Evolutionary conservation across 257 asterid species (phyloP).

Genomic region (Solanum habrochaites): DNA sequence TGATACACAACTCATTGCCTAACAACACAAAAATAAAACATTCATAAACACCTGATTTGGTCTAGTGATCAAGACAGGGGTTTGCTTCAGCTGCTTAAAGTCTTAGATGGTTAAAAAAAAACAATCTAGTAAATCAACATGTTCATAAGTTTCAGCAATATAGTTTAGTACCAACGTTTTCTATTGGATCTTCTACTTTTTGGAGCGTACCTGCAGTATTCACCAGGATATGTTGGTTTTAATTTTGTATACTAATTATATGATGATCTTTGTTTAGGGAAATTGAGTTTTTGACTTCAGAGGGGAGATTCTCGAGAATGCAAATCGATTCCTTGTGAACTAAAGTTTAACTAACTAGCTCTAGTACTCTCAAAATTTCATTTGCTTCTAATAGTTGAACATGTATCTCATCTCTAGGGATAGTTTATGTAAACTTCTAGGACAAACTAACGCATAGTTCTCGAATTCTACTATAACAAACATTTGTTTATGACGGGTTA

Average conservation of each 20-base stretch:
- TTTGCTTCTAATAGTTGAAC: neutral
- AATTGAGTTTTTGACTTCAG: neutral
- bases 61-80: slow-evolving; percentile 77
- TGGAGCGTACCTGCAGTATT: neutral
- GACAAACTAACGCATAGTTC: neutral
- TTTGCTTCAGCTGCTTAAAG: slow-evolving; percentile 66
- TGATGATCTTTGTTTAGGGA: neutral
- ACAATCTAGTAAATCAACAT: neutral
- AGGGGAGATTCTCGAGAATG: neutral
- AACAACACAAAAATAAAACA: neutral
- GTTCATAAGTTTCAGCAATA: neutral
- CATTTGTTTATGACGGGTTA: neutral
- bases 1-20: neutral
- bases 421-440: neutral
- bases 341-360: neutral
- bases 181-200: slow-evolving; percentile 84
- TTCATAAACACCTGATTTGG: slow-evolving; percentile 68
- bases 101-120: neutral
- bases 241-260: neutral
- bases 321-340: neutral
- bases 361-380: neutral
- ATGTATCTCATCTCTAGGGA: neutral
- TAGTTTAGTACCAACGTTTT: slow-evolving; percentile 85
- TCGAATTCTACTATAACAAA: neutral
- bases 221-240: neutral